These are phyloP conservation scores for Rubia tinctorum DNA, from an alignment of 305 asterid species.

Conservation along the genomic window DNA sequence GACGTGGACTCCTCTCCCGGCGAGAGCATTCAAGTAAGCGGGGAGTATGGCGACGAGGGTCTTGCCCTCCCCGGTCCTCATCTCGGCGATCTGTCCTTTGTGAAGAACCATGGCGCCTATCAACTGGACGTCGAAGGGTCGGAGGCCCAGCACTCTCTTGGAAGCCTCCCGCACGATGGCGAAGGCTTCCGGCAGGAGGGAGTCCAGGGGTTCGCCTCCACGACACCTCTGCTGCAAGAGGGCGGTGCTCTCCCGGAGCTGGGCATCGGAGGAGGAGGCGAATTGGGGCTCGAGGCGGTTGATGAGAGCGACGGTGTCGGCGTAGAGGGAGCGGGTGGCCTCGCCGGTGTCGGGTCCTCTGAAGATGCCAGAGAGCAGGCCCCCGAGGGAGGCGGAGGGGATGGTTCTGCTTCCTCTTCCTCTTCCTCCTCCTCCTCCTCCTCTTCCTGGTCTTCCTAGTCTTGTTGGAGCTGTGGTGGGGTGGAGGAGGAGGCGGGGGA, in stretches of 20 bases:
- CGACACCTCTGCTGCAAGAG: slow-evolving; percentile 62
- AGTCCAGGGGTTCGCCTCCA: slow-evolving; percentile 65
- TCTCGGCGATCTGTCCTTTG: slow-evolving; percentile 97
- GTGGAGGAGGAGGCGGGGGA: neutral
- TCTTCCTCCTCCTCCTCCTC: too few relatives aligned
- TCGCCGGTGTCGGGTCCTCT: slow-evolving; percentile 74
- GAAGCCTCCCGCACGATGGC: slow-evolving; percentile 96
- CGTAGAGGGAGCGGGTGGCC: slow-evolving; percentile 64
- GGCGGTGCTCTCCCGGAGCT: slow-evolving; percentile 69
- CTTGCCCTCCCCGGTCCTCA: slow-evolving; percentile 99
- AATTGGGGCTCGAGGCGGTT: slow-evolving; percentile 68
- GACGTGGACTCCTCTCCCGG: slow-evolving; percentile 90
- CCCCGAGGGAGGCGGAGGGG: slow-evolving; percentile 69
- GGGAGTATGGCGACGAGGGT: slow-evolving; percentile 96
- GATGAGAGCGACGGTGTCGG: slow-evolving; percentile 53
- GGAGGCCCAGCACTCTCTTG: slow-evolving; percentile 90
- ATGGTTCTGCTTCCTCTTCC: slow-evolving; percentile 30
- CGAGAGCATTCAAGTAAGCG: slow-evolving; percentile 85
- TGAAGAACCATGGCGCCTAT: slow-evolving; percentile 98
- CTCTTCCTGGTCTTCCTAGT: too few relatives aligned
- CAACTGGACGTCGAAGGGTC: slow-evolving; percentile 94
- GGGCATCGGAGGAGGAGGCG: slow-evolving; percentile 73
- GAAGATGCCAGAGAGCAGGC: slow-evolving; percentile 79
- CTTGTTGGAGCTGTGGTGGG: slow-evolving; percentile 10
- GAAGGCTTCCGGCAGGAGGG: slow-evolving; percentile 97